Evolutionary conservation across 441 rosid species (phyloP), one percentile per base, ranked within the genome.

Genomic region (Gossypium gossypioides): DNA sequence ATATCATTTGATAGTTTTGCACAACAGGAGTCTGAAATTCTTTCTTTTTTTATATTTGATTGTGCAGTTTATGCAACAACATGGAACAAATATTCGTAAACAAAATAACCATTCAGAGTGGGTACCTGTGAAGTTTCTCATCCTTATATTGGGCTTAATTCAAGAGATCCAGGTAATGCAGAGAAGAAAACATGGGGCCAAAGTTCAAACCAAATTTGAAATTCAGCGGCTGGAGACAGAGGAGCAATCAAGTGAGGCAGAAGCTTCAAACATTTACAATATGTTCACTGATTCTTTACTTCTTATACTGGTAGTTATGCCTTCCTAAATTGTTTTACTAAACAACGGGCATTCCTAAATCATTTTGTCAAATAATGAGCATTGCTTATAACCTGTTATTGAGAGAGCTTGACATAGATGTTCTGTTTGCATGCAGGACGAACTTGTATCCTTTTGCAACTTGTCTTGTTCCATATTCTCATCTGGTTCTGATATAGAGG

Each of bases 391-490:
- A n/a, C 73, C 74, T 73, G 56, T 67, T 77, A 16, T 63, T 69
- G 69, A 57, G 67, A 76, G 37, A 71, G 66, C 58, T 67, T 3
- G 22, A 48, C 58, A 16, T 32, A 15, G 37, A 22, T 27, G 60
- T 57, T 76, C 68, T 68, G 37, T 48, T 18, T 77, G 59, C 25
- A 27, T 84, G 88, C 87, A 95, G 97, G 84, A 85, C 77, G 87
- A 86, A 72, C 77, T 91, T 82, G 80, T 89, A 71, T 78, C 88
- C 69, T 89, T 86, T 83, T 89, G 90, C 76, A 73, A 83, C 50
- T 73, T 76, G 46, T 90, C 90, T 68, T 92, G 86, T 74, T 86
- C 91, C 27, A 74, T 89, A 78, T 89, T 92, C 80, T 87, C 85
- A 87, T 85, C 86, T 57, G 71, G 69, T 74, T 68, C 57, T 75